Percentiles rank a stretch among this genome's conserved stretches.
Evolutionary conservation across 805 yeast genomes (phyloP).

Genomic region (Barnettozyma sp.): DNA sequence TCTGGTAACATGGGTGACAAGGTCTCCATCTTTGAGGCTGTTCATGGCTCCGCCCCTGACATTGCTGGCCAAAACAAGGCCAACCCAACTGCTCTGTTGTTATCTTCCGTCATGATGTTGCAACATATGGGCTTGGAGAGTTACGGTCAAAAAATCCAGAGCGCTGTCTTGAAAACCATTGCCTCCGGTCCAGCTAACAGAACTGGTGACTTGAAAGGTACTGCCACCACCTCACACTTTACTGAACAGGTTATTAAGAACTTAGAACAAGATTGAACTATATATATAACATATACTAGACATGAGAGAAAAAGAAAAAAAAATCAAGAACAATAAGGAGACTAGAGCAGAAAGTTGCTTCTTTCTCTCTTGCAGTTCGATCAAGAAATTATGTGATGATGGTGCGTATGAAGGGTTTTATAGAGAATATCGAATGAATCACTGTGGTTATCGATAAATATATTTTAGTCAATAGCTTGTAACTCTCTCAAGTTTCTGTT

Average conservation of each 20-base stretch:
- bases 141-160: constrained; percentile 80
- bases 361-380: too few species aligned
- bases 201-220: constrained; percentile 94
- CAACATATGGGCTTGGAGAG: constrained; percentile 90
- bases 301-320: too few species aligned
- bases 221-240: constrained; percentile 82
- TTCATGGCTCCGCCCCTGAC: constrained; percentile 99
- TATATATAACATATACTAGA: neutral
- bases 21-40: constrained; percentile 98
- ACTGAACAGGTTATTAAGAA: constrained; percentile 81
- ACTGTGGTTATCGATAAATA: constrained; percentile 1
- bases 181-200: constrained; percentile 95
- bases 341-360: too few species aligned
- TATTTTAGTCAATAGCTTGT: too few species aligned
- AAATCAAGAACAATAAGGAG: too few species aligned
- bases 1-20: constrained; percentile 99
- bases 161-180: constrained; percentile 77
- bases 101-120: constrained; percentile 98
- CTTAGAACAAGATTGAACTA: constrained; percentile 17
- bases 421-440: constrained; percentile 2
- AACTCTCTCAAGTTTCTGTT: too few species aligned
- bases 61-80: constrained; percentile 99
- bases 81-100: constrained; percentile 94
- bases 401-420: constrained; percentile 2
- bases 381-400: constrained; percentile 3